Evolutionary conservation across 495 filamentous ascomycete species (phyloP), one percentile per base, ranked within the genome.

Genomic region (Neurospora sp.): DNA sequence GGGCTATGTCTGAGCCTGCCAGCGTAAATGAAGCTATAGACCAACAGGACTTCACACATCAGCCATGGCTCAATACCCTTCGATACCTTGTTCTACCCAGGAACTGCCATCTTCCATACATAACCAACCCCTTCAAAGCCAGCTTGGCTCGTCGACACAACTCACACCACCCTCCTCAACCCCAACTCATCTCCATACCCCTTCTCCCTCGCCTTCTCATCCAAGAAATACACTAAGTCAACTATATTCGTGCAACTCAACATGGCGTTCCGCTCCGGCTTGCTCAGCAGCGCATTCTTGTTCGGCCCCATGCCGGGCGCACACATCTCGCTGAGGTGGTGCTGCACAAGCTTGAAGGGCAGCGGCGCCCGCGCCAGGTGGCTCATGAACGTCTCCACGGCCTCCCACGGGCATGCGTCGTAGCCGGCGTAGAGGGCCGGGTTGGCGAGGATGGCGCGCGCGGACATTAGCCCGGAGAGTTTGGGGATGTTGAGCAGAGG

Each of bases 321-420:
- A 74, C 84, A 85, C 90, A 92, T 91, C 83, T 91, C 89, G 48
- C 79, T 84, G 31, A 91, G 73, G 79, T 92, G 90, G 77, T 92
- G 90, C 72, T 87, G 80, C 54, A 85, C 83, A 66, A 92, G 79
- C 79, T 88, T 88, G 54, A 86, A 86, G 5, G 89, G 90, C 2
- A 92, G 78, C 38, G 89, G 88, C 6, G 78, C 81, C 28, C 82
- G 82, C 19, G 85, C 85, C 31, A 85, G 83, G 39, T 85, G 82
- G 70, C 80, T 82, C 80, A 91, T 77, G 77, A 92, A 91, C 36
- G 79, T 79, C 78, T 88, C 86, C 70, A 91, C 85, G 0, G 86
- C 88, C 9, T 84, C 83, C 87, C 87, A 89, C n/a, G 89, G 85
- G 74, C 89, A 89, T 66, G 80, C 78, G 28, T 83, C 75, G 74